Conservation (phyloP, 208 protist species). For the Trypanosomatidae sp. region DNA sequence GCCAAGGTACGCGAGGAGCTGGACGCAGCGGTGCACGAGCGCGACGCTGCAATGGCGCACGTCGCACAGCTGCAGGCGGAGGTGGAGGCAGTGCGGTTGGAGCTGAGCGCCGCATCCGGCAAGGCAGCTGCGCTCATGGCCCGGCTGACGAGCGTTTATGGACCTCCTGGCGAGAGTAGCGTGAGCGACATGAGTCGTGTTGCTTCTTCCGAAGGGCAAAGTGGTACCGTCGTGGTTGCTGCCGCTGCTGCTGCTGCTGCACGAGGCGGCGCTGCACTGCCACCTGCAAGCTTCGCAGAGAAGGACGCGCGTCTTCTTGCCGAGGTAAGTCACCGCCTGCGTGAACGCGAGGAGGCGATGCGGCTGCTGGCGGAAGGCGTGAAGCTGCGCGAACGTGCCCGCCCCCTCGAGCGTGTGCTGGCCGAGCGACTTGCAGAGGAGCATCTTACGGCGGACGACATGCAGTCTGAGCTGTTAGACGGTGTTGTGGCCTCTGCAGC, state of each 20-base stretch:
- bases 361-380: constrained; percentile 20
- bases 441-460: neutral
- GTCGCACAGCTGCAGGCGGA: neutral
- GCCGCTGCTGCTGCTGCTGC: no score
- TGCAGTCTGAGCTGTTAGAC: no score
- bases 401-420: constrained; percentile 19
- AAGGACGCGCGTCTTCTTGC: constrained; percentile 6
- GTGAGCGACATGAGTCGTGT: no score
- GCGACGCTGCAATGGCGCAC: neutral
- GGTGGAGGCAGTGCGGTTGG: no score
- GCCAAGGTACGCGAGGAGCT: neutral
- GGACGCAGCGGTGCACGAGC: neutral
- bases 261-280: neutral
- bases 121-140: no score
- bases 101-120: no score
- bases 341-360: constrained; percentile 15
- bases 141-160: no score
- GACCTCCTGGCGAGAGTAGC: no score
- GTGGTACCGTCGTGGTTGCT: no score
- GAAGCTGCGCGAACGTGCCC: constrained; percentile 17
- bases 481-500: neutral
- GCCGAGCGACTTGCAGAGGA: constrained; percentile 9
- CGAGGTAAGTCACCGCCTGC: constrained; percentile 10
- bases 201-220: no score
- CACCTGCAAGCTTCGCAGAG: neutral